Evolutionary conservation across 768 basidiomycete species (phyloP), one percentile per base, ranked within the genome.

Genomic region (Coprinopsis cinerea): DNA sequence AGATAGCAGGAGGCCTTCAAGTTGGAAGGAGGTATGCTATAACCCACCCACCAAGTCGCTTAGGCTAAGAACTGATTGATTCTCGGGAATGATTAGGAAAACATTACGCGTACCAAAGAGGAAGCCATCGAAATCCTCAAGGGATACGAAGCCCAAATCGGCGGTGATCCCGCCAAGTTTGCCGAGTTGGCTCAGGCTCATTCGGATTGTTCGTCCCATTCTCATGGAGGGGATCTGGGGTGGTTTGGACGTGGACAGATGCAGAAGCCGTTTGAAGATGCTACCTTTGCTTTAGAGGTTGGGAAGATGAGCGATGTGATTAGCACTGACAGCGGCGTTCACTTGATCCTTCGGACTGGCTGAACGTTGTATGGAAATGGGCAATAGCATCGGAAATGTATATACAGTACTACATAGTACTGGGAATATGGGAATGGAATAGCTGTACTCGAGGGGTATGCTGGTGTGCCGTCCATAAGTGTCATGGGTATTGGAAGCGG

Each of bases 251-350:
- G 67, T 15, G 88, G 85, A 0, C 86, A 90, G 71, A 99, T 99
- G 96, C 96, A 99, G 69, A 92, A 90, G 68, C 85, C 92, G 28
- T 99, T 99, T 61, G 94, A 97, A 68, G 92, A 94, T 25, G 88
- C 90, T 26, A 72, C 89, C 10, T 94, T 77, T 65, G 78, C 68
- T 2, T 73, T 93, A 54, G 61, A 81, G 42, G 77, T 85, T 18
- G 88, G 83, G 6, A 67, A 88, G 67, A 83, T 93, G 62, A 91
- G 88, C 65, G 85, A 81, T 24, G 70, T 92, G 40, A 79, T 97
- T 61, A 81, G 79, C 59, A 88, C 95, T 40, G 94, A 98, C 57
- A 94, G 92, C 57, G 96, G 96, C 17, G 92, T 97, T 18, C 96
- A 99, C 66, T 60, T 98, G 57, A 88, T 99, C 60, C 70, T 95